Percentiles rank a stretch among this genome's conserved stretches.
Conservation (phyloP, 176 grass and related monocot species). For the Hordeum marinum region DNA sequence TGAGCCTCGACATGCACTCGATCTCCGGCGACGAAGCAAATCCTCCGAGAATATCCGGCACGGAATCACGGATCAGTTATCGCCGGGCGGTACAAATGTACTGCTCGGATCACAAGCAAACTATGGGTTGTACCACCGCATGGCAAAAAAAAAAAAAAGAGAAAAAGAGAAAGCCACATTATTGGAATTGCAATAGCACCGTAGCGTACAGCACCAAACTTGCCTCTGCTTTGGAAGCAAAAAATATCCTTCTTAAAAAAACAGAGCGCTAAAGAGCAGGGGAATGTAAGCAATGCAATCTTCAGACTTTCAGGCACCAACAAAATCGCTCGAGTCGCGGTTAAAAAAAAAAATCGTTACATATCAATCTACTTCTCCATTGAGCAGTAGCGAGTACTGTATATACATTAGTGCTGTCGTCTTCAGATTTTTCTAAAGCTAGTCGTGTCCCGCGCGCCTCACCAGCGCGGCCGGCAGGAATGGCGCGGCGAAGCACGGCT, state of each 20-base stretch:
- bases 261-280: not conserved
- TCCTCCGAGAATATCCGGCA: not conserved
- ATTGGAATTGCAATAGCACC: not conserved
- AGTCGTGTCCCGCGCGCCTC: not conserved
- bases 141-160: too few species aligned
- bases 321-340: not conserved
- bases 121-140: too few species aligned
- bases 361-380: not conserved
- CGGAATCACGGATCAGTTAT: not conserved
- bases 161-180: not conserved
- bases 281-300: not conserved
- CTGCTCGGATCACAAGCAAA: too few species aligned
- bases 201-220: not conserved
- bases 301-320: not conserved
- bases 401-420: not conserved
- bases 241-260: not conserved
- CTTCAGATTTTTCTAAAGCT: too few species aligned
- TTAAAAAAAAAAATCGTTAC: not conserved
- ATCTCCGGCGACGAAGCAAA: not conserved
- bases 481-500: constrained; percentile 49
- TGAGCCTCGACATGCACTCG: not conserved
- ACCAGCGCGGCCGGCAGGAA: constrained; percentile 42
- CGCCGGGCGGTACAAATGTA: not conserved
- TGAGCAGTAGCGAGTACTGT: not conserved
- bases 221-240: not conserved